Evolutionary conservation across 139 green algal species (phyloP), one percentile per base, ranked within the genome.

Genomic region (Micractinium sp.): DNA sequence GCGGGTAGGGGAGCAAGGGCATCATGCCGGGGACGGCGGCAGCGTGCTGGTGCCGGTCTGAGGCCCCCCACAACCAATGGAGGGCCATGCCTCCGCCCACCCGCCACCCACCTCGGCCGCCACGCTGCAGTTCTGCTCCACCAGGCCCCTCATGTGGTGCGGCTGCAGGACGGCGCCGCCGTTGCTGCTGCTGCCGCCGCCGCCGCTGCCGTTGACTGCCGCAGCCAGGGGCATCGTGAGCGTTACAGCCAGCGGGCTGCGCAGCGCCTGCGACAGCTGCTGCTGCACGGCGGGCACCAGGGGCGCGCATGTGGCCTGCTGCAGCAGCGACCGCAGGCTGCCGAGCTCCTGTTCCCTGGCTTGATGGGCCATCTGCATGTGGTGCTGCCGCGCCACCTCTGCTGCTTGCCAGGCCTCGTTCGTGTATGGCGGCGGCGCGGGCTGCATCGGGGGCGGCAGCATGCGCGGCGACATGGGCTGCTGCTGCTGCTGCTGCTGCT

Each of bases 211-310:
- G 31, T 41, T 33, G 29, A 73, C 18, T 27, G 71, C 85, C 41
- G 47, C 69, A 1, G 71, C 85, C 41, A 82, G 53, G 29, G 41
- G 71, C 41, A 47, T 69, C 4, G 67, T 81, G 16, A 81, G 67
- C 23, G 61, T 20, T 2, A 36, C 27, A 1, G 38, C 66, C 83
- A 87, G 83, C 20, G 27, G 41, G 27, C 83, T 67, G 2, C 75
- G 71, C 41, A 88, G 47, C 14, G 71, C 71, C 0, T 23, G 31
- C 19, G 66, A 27, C 36, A 88, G 85, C 39, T 71, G 71, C 71
- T 88, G 85, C 85, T 88, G 85, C 71, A 60, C 19, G 41, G 71
- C n/a, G 1, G 85, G 85, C 19, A 88, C 71, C 41, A 88, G 71
- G 19, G 85, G 47, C 0, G 71, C 25, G 16, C 47, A 33, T 0